These are phyloP conservation scores for Puccinia novopanici DNA, from an alignment of 1,284 basidiomycete species.

Conservation along the genomic window DNA sequence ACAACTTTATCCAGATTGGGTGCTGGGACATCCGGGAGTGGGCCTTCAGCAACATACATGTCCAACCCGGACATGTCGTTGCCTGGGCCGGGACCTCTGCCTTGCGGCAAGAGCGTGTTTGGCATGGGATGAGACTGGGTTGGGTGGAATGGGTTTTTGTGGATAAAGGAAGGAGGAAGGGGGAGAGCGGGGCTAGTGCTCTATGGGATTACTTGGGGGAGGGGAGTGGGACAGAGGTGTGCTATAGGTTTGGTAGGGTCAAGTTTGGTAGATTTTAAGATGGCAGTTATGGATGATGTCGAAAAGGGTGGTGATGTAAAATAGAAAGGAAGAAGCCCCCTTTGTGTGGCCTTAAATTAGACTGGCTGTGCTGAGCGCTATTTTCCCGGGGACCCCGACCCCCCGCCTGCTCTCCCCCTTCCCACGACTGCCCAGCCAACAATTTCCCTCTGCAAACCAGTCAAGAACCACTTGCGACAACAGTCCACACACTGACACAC, in stretches of 20 bases:
- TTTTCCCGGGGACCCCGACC: too few relatives aligned
- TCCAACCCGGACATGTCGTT: not conserved
- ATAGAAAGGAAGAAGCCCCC: not conserved
- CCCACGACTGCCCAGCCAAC: too few relatives aligned
- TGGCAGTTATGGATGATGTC: not conserved
- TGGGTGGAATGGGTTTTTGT: not conserved
- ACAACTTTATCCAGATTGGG: not conserved
- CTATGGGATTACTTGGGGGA: not conserved
- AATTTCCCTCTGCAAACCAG: too few relatives aligned
- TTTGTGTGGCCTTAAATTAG: too few relatives aligned
- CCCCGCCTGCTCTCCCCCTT: too few relatives aligned
- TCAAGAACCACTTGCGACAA: not conserved
- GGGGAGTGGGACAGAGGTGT: not conserved
- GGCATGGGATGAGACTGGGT: not conserved
- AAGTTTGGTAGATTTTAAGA: not conserved
- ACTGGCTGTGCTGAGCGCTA: too few relatives aligned
- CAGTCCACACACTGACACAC: not conserved
- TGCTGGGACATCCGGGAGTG: not conserved
- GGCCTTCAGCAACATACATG: not conserved
- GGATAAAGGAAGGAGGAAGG: not conserved
- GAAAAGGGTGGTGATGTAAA: not conserved
- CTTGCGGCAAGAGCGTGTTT: not conserved
- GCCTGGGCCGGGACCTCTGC: not conserved
- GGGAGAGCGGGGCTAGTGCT: conserved; percentile 3
- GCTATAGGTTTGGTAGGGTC: fast-evolving